phyloP scores from a whole-genome alignment of 148 eudicot species.

The Gaultheria prostrata region DNA sequence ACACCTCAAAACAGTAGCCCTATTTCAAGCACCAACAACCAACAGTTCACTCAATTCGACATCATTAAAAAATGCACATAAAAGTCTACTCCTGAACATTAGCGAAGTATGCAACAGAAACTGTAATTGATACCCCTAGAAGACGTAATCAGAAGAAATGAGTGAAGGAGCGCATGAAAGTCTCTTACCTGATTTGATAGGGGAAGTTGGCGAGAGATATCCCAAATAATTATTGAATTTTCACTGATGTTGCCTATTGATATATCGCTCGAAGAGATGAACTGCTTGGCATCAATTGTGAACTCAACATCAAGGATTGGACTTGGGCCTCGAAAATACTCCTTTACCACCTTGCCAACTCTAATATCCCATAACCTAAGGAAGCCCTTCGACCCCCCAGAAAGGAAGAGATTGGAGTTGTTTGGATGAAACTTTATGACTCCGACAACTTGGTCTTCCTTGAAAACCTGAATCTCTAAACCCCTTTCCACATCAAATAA shows the following conservation, averaged over 20 bases:
- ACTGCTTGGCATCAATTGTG: conserved; percentile 54
- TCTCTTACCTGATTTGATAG: conserved; percentile 82
- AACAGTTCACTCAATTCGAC: neutral
- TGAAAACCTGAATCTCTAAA: conserved; percentile 56
- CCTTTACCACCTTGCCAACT: conserved; percentile 53
- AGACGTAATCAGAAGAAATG: neutral
- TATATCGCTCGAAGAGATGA: conserved; percentile 82
- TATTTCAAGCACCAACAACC: neutral
- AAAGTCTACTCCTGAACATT: neutral
- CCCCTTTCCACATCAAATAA: conserved; percentile 78
- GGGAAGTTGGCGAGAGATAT: conserved; percentile 75
- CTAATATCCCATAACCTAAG: conserved; percentile 88
- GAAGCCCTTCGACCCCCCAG: conserved; percentile 81
- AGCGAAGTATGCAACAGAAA: neutral
- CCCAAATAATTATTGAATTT: conserved; percentile 86
- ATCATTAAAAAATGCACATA: neutral
- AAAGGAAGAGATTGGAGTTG: conserved; percentile 69
- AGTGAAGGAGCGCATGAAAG: neutral
- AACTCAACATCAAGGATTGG: conserved; percentile 88
- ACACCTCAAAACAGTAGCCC: neutral
- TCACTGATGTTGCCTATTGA: conserved; percentile 78
- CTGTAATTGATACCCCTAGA: conserved; percentile 4
- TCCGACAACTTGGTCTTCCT: conserved; percentile 78
- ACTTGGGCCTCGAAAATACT: conserved; percentile 59
- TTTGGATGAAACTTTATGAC: conserved; percentile 66